Conservation (phyloP, 2,329 filamentous ascomycete genomes). For the Fusarium sp. region DNA sequence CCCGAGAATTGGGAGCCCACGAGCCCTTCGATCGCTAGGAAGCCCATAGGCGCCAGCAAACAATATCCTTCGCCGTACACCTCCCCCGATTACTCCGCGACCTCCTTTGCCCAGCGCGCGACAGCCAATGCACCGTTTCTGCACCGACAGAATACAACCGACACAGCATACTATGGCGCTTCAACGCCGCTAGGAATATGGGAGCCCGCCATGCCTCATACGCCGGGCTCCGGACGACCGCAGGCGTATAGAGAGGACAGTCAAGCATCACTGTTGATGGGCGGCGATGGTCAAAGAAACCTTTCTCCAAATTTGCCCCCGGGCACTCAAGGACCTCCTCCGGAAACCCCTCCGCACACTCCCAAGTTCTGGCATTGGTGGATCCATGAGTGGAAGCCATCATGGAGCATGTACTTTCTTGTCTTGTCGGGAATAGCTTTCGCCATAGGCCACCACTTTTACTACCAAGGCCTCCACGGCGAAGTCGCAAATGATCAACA, state of each 20-base stretch:
- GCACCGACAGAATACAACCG: slow-evolving; percentile 23
- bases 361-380: slow-evolving; percentile 25
- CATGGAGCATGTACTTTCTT: slow-evolving; percentile 45
- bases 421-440: slow-evolving; percentile 40
- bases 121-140: slow-evolving; percentile 13
- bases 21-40: slow-evolving; percentile 35
- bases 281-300: not conserved
- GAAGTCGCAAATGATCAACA: slow-evolving; percentile 37
- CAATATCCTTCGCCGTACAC: slow-evolving; percentile 13
- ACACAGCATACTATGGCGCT: slow-evolving; percentile 31
- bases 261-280: slow-evolving; percentile 31
- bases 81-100: slow-evolving; percentile 23
- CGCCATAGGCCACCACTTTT: slow-evolving; percentile 43
- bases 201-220: slow-evolving; percentile 20
- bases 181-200: slow-evolving; percentile 36
- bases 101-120: slow-evolving; percentile 28
- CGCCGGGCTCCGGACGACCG: slow-evolving; percentile 17
- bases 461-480: slow-evolving; percentile 36
- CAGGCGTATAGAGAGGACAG: slow-evolving; percentile 33
- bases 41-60: slow-evolving; percentile 17
- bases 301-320: slow-evolving; percentile 16
- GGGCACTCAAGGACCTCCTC: not conserved
- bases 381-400: slow-evolving; percentile 37
- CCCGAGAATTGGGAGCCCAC: slow-evolving; percentile 30
- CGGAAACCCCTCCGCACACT: not conserved